phyloP scores from a whole-genome alignment of 148 eudicot species.

The Rhododendron ovatum region DNA sequence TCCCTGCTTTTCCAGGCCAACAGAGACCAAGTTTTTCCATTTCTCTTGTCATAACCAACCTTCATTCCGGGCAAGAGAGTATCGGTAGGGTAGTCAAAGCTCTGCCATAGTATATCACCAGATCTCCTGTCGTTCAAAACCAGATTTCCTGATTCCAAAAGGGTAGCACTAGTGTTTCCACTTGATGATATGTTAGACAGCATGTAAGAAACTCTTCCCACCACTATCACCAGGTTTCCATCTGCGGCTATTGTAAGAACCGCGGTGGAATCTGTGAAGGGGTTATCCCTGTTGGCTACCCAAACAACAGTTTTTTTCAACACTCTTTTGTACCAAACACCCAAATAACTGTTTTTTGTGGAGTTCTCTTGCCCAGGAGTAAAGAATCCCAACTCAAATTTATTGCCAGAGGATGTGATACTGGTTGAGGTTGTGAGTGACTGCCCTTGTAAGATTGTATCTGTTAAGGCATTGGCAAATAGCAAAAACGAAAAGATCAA shows the following conservation, averaged over 20 bases:
- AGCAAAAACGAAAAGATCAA: not conserved
- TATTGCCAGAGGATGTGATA: not conserved
- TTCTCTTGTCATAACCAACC: not conserved
- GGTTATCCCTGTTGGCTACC: constrained; percentile 17
- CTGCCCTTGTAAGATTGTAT: constrained; percentile 3
- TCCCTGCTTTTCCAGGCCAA: not conserved
- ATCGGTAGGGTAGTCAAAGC: not conserved
- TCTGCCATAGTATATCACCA: not conserved
- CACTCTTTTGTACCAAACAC: not conserved
- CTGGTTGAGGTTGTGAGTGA: not conserved
- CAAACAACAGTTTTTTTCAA: not conserved
- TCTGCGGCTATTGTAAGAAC: constrained; percentile 13
- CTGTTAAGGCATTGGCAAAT: not conserved
- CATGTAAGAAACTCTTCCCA: not conserved
- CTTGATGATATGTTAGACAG: not conserved
- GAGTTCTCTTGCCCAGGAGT: not conserved
- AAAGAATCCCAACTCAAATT: not conserved
- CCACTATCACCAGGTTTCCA: constrained; percentile 16
- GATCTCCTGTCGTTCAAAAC: not conserved
- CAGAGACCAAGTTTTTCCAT: not conserved
- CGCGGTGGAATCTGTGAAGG: not conserved
- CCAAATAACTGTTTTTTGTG: constrained; percentile 24
- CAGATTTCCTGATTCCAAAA: not conserved
- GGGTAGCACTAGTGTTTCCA: constrained; percentile 11
- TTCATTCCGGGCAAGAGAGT: not conserved